A percentile compares a stretch with the other conserved stretches of the same genome.
phyloP scores from a whole-genome alignment of 495 filamentous ascomycete genomes.

The Penicillium macrosclerotiorum region DNA sequence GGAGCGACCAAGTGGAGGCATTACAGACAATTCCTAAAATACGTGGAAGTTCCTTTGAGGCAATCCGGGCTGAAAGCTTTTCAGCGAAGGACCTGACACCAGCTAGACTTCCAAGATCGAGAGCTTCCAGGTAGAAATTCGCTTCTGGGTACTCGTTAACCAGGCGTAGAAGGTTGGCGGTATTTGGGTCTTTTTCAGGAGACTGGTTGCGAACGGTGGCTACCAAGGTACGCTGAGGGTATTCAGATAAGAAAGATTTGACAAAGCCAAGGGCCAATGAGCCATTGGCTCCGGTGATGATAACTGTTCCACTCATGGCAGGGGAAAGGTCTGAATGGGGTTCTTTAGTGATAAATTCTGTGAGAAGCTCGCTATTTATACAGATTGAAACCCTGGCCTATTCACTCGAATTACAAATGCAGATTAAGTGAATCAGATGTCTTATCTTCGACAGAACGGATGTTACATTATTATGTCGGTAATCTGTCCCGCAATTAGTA shows the following conservation, averaged over 20 bases:
- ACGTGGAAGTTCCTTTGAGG: constrained; percentile 29
- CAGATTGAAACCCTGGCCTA: background rate
- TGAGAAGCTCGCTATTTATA: background rate
- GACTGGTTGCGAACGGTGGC: constrained; percentile 43
- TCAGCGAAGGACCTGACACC: constrained; percentile 38
- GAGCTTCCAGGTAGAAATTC: constrained; percentile 31
- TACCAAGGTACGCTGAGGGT: constrained; percentile 35
- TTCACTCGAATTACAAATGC: no score
- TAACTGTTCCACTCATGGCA: constrained; percentile 35
- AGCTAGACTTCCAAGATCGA: constrained; percentile 40
- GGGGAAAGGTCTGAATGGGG: background rate
- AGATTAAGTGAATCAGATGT: background rate
- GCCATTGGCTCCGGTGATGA: constrained; percentile 51
- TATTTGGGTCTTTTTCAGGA: constrained; percentile 37
- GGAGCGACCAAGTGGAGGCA: constrained; percentile 43
- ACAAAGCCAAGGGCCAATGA: constrained; percentile 45
- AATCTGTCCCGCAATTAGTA: no score
- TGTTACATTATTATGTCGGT: no score
- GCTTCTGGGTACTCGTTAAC: constrained; percentile 31
- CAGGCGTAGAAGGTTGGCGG: constrained; percentile 33
- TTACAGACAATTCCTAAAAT: constrained; percentile 46
- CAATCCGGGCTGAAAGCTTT: constrained; percentile 23
- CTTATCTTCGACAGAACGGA: no score
- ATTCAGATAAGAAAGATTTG: constrained; percentile 33
- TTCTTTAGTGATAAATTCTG: background rate